These are phyloP conservation scores for Prunus padus DNA, from an alignment of 306 rosid genomes.

Conservation along the genomic window DNA sequence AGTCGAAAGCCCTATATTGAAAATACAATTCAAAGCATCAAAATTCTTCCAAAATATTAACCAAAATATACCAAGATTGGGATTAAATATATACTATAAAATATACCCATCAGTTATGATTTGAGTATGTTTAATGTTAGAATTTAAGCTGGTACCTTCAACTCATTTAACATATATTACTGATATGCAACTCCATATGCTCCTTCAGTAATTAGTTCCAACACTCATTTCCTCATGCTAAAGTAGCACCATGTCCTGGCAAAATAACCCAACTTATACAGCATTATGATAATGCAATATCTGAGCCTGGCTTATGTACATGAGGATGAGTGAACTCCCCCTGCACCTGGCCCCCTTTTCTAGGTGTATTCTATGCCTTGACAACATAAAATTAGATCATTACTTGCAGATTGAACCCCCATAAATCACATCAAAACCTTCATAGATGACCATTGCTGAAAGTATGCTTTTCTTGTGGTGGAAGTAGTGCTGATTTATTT, in stretches of 20 bases:
- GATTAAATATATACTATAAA: too few relatives aligned
- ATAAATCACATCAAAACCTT: not conserved
- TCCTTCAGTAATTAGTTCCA: not conserved
- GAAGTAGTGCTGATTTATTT: not conserved
- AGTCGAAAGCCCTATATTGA: too few relatives aligned
- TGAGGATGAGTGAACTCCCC: not conserved
- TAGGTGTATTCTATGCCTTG: not conserved
- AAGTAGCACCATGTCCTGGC: not conserved
- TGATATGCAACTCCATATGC: not conserved
- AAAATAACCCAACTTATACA: not conserved
- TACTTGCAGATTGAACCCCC: not conserved
- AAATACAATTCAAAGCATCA: too few relatives aligned
- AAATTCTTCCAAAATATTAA: too few relatives aligned
- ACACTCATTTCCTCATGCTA: not conserved
- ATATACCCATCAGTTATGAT: too few relatives aligned
- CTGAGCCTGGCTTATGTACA: not conserved
- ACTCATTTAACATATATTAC: not conserved
- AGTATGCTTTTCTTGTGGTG: not conserved
- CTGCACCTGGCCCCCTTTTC: not conserved
- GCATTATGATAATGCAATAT: not conserved
- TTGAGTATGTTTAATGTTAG: too few relatives aligned
- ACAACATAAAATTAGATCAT: not conserved
- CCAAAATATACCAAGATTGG: too few relatives aligned
- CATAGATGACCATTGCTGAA: not conserved
- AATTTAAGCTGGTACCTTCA: too few relatives aligned